These are phyloP conservation scores for Zygosaccharomyces pseudobailii DNA, from an alignment of 1,139 yeast species.

Conservation along the genomic window DNA sequence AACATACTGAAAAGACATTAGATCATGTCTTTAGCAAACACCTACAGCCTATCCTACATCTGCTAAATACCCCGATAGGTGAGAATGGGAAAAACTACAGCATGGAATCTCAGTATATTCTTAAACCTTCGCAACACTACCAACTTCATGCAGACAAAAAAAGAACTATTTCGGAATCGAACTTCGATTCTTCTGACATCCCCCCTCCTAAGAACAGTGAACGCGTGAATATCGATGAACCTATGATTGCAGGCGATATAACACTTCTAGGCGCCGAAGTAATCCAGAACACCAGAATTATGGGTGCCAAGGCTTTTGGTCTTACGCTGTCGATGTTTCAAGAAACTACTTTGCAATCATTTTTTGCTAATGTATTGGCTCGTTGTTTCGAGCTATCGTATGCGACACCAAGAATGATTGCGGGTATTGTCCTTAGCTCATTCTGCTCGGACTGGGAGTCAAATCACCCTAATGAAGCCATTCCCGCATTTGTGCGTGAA, in stretches of 20 bases:
- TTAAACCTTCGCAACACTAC: slow-evolving; percentile 61
- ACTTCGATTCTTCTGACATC: slow-evolving; percentile 27
- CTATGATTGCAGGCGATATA: slow-evolving; percentile 87
- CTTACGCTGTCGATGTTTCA: slow-evolving; percentile 54
- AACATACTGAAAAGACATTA: slow-evolving; percentile 38
- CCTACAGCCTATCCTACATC: slow-evolving; percentile 56
- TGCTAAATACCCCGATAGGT: slow-evolving; percentile 92
- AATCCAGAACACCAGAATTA: slow-evolving; percentile 68
- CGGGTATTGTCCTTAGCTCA: slow-evolving; percentile 68
- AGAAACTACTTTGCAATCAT: slow-evolving; percentile 38
- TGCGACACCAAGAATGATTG: slow-evolving; percentile 74
- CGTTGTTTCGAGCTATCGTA: slow-evolving; percentile 44
- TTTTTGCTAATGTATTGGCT: slow-evolving; percentile 36
- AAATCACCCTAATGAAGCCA: slow-evolving; percentile 12
- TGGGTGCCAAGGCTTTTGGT: slow-evolving; percentile 77
- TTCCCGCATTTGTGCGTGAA: slow-evolving; percentile 30
- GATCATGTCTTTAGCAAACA: slow-evolving; percentile 51
- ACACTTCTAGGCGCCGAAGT: slow-evolving; percentile 75
- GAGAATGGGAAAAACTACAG: slow-evolving; percentile 82
- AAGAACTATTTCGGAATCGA: slow-evolving; percentile 28
- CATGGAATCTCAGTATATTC: slow-evolving; percentile 68
- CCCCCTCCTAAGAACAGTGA: slow-evolving; percentile 55
- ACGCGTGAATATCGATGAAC: slow-evolving; percentile 83
- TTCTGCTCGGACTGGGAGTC: slow-evolving; percentile 45
- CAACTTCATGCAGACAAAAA: slow-evolving; percentile 32